Evolutionary conservation across 2,329 filamentous ascomycete genomes (phyloP).

Genomic region (Alternaria conjuncta): DNA sequence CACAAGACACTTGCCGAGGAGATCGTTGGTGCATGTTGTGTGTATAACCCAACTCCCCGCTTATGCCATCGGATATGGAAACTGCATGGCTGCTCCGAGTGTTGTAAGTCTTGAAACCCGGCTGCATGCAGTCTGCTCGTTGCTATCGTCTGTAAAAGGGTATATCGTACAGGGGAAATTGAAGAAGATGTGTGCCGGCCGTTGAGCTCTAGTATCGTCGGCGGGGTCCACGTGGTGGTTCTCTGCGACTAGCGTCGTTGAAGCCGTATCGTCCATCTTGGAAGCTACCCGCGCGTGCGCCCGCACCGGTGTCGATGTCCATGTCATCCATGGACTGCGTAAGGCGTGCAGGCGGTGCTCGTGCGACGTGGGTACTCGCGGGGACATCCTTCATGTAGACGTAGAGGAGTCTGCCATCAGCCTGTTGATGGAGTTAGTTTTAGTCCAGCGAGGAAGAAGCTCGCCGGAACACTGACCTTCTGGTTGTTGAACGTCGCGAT

Average conservation of each 20-base stretch:
- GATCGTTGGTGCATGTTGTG: neutral
- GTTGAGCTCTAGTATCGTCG: constrained; percentile 37
- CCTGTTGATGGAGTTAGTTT: constrained; percentile 58
- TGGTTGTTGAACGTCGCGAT: constrained; percentile 80
- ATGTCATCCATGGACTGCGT: constrained; percentile 48
- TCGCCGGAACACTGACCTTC: constrained; percentile 62
- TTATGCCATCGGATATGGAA: constrained; percentile 3
- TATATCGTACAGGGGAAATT: constrained; percentile 36
- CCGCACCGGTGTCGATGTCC: constrained; percentile 48
- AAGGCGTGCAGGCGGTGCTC: constrained; percentile 24
- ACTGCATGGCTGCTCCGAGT: neutral
- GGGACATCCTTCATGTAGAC: constrained; percentile 70
- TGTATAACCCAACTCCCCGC: neutral
- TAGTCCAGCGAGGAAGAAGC: neutral
- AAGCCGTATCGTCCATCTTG: constrained; percentile 56
- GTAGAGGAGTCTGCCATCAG: constrained; percentile 75
- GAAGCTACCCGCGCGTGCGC: constrained; percentile 43
- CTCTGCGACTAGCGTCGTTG: constrained; percentile 33
- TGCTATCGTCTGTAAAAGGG: constrained; percentile 24
- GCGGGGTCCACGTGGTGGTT: constrained; percentile 43
- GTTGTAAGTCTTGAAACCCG: neutral
- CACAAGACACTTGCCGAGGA: constrained; percentile 4
- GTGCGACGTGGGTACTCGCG: constrained; percentile 33
- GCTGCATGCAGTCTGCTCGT: constrained; percentile 4
- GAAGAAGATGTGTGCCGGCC: neutral